A percentile compares a stretch with the other conserved stretches of the same genome.
Conservation (phyloP, 495 filamentous ascomycete species). For the Penicillium arizonense region DNA sequence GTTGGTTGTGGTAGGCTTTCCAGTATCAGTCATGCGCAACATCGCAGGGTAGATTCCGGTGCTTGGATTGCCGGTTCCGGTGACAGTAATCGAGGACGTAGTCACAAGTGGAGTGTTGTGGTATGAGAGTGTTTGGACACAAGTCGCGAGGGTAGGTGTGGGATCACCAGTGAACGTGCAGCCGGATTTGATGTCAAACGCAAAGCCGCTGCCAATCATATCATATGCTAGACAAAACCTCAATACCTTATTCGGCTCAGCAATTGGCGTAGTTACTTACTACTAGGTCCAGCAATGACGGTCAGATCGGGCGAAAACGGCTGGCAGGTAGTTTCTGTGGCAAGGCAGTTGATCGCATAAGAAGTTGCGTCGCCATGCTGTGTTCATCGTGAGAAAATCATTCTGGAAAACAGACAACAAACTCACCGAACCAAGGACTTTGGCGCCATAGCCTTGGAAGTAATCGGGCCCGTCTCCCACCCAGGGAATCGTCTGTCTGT, state of each 20-base stretch:
- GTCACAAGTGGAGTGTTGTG: not conserved
- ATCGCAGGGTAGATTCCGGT: not conserved
- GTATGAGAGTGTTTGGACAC: not conserved
- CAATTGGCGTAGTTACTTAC: not conserved
- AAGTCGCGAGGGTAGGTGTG: not conserved
- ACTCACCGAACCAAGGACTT: not conserved
- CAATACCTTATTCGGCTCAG: not conserved
- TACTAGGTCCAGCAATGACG: not conserved
- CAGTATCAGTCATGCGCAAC: no score
- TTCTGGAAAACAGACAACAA: not conserved
- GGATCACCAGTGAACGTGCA: constrained; percentile 1
- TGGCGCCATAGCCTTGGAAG: constrained; percentile 4
- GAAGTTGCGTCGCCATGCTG: not conserved
- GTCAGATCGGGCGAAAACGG: constrained; percentile 4
- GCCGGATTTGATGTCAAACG: not conserved
- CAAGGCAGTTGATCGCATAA: constrained; percentile 8
- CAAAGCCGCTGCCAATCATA: not conserved
- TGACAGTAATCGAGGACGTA: not conserved
- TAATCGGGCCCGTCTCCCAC: constrained; percentile 1
- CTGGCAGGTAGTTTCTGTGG: not conserved
- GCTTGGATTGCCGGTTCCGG: not conserved
- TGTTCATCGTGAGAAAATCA: not conserved
- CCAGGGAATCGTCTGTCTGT: constrained; percentile 2
- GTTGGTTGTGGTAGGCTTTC: no score
- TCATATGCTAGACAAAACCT: not conserved